Evolutionary conservation across 2,329 filamentous ascomycete genomes (phyloP).

Genomic region (Pseudogymnoascus sp.): DNA sequence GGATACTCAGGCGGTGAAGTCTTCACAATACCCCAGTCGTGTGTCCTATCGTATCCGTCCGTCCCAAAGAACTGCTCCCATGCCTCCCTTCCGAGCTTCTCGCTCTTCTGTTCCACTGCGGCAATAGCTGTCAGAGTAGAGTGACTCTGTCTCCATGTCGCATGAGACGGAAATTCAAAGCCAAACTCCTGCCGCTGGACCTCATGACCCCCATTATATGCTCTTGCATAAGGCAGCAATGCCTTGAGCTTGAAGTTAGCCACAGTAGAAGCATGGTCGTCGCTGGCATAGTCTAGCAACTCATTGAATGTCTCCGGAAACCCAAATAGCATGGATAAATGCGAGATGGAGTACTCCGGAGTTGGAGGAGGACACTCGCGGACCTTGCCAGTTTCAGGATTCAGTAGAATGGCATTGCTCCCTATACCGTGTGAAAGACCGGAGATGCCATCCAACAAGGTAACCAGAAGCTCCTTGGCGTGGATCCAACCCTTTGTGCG

Average conservation of each 20-base stretch:
- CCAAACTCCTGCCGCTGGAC: conserved; percentile 8
- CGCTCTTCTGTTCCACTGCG: conserved; percentile 5
- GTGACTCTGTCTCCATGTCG: conserved; percentile 12
- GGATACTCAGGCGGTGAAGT: conserved; percentile 11
- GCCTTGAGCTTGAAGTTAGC: conserved; percentile 7
- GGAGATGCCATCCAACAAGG: background rate
- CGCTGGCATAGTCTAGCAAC: background rate
- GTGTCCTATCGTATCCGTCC: background rate
- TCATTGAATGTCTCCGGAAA: background rate
- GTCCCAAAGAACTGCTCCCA: conserved; percentile 12
- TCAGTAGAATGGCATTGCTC: conserved; percentile 11
- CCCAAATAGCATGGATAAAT: background rate
- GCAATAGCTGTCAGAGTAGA: conserved; percentile 13
- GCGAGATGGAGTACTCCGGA: background rate
- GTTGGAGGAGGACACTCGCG: conserved; percentile 12
- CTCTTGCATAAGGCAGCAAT: conserved; percentile 6
- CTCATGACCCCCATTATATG: conserved; percentile 13
- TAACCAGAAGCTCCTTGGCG: background rate
- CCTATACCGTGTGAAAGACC: background rate
- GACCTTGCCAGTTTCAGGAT: conserved; percentile 3
- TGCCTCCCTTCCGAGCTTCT: conserved; percentile 5
- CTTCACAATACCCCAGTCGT: conserved; percentile 7
- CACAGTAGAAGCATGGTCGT: background rate
- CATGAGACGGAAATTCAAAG: conserved; percentile 9
- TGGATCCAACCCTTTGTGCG: conserved; percentile 10